Evolutionary conservation across 2,329 filamentous ascomycete species (phyloP).

Genomic region (Colletotrichum magnum): DNA sequence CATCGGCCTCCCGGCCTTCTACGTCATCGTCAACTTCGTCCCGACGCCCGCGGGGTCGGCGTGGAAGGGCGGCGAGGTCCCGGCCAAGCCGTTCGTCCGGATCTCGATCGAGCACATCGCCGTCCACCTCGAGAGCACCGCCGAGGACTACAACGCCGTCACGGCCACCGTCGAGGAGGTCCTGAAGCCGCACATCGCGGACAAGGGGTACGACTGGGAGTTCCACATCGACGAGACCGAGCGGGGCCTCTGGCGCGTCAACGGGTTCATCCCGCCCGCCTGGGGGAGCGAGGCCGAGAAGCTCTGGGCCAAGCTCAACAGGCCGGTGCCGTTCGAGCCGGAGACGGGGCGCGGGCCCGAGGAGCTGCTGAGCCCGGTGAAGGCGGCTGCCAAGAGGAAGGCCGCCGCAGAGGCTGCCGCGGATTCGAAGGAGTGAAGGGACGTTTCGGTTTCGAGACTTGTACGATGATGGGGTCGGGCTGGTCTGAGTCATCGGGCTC

Average conservation of each 20-base stretch:
- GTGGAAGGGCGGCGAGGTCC: conserved; percentile 41
- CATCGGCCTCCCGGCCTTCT: conserved; percentile 57
- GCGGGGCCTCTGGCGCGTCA: conserved; percentile 59
- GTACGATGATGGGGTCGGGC: too few species aligned
- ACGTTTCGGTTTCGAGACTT: too few species aligned
- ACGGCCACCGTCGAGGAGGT: conserved; percentile 45
- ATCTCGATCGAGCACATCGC: conserved; percentile 48
- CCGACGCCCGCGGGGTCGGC: conserved; percentile 44
- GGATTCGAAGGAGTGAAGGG: too few species aligned
- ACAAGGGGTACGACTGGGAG: conserved; percentile 60
- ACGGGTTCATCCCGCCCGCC: conserved; percentile 55
- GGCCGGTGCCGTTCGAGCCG: background rate
- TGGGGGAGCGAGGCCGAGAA: conserved; percentile 52
- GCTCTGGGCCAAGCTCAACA: conserved; percentile 45
- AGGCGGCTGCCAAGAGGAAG: background rate
- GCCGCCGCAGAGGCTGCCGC: too few species aligned
- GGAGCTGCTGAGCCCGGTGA: background rate
- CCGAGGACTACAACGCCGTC: conserved; percentile 29
- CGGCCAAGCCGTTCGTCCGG: conserved; percentile 51
- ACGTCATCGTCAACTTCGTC: conserved; percentile 58
- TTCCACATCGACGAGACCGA: conserved; percentile 58
- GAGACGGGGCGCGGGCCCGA: background rate
- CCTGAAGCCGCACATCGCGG: conserved; percentile 56
- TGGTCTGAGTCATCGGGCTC: too few species aligned
- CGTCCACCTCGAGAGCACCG: conserved; percentile 46